phyloP scores from a whole-genome alignment of 441 rosid species.

The Jatropha podagrica region DNA sequence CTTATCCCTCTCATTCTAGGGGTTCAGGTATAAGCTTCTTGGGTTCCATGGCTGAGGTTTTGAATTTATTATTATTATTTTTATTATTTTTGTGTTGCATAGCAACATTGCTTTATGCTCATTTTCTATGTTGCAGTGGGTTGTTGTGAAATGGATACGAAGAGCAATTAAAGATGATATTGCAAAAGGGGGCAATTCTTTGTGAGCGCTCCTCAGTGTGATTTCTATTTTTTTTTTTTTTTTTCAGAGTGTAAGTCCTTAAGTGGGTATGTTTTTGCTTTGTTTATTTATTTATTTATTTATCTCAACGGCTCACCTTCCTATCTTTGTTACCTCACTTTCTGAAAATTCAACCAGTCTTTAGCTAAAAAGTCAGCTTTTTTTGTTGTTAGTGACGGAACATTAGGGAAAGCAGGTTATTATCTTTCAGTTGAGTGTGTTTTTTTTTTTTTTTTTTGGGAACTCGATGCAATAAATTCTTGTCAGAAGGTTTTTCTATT shows the following conservation, averaged over 20 bases:
- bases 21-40: conserved; percentile 49
- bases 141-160: conserved; percentile 64
- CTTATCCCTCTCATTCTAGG: conserved; percentile 57
- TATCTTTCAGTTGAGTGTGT: conserved; percentile 9
- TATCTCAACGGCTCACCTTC: background rate
- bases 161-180: conserved; percentile 63
- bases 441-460: background rate
- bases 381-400: conserved; percentile 9
- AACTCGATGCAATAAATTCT: background rate
- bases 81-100: conserved; percentile 1
- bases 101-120: background rate
- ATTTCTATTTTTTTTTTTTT: background rate
- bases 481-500: background rate
- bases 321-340: background rate
- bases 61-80: no score
- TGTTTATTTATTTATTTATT: background rate
- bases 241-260: conserved; percentile 12
- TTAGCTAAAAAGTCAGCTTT: background rate
- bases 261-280: background rate
- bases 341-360: background rate
- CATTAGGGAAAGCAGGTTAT: conserved; percentile 9
- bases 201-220: conserved; percentile 38
- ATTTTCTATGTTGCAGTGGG: conserved; percentile 46
- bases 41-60: background rate
- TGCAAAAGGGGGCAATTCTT: conserved; percentile 43